Base-by-base conservation (phyloP, 345 rosid genomes). In the Salix koriyanagi region DNA sequence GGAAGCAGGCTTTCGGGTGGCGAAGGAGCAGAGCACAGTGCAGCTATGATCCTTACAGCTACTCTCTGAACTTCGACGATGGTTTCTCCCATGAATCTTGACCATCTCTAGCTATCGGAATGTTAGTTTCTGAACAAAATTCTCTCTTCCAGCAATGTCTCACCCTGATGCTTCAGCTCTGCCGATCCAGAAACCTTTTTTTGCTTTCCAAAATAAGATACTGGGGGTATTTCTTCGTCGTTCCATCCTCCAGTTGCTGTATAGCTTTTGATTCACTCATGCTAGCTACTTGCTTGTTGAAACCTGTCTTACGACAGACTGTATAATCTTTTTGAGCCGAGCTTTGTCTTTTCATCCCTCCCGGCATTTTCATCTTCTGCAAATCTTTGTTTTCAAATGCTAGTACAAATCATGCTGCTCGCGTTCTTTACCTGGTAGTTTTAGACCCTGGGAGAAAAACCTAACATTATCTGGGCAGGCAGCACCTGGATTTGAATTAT, bases 31-130 rank as follows among this genome's bases (percentile, higher is more conserved):
- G 65, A 12, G 34, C 73, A 42, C 64, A 23, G 75, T 84, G 28
- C 70, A 80, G 84, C 69, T 85, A 85, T 21, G 87, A 85, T 65
- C 48, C 80, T 65, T 69, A 79, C 50, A 85, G 84, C 75, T 79
- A 85, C 70, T 72, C 83, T 30, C 78, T 77, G 14, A 82, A 82
- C 76, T 80, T 85, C 13, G 84, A 85, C 39, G 85, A 82, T 56
- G 84, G 85, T 69, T 25, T 50, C 68, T 69, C 12, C 65, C 71
- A 21, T 60, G 67, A 32, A 12, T 14, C 39, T 25, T 37, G 54
- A 67, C 37, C 61, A 37, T 41, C 26, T 71, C 28, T 21, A 1
- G 28, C 34, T 41, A 2, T 41, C 46, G 44, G 67, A 15, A 32
- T 73, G 64, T n/a, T 4, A 32, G 5, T 32, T 37, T 8, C 34